phyloP scores from a whole-genome alignment of 306 rosid genomes.

The Morella rubra region DNA sequence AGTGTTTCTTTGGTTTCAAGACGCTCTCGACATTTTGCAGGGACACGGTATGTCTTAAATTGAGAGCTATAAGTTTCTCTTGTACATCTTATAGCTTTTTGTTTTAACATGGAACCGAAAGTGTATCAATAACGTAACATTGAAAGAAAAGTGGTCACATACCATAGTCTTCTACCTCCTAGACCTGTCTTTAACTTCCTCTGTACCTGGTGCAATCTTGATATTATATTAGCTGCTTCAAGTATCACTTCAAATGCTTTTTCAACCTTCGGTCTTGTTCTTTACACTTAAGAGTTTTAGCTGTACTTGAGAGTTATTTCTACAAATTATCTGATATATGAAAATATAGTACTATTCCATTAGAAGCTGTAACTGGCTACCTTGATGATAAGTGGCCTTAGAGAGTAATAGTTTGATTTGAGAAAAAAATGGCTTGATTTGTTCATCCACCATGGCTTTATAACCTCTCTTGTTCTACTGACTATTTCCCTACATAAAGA shows the following conservation, averaged over 20 bases:
- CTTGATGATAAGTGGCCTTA: neutral
- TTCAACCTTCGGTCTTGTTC: neutral
- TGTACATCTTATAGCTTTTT: neutral
- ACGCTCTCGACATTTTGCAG: conserved; percentile 97
- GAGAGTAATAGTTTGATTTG: neutral
- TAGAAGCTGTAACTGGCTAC: neutral
- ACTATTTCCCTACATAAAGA: neutral
- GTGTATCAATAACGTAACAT: neutral
- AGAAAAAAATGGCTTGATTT: neutral
- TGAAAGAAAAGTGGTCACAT: neutral
- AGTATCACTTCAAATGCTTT: neutral
- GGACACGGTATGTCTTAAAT: conserved; percentile 71
- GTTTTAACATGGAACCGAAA: neutral
- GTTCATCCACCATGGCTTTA: neutral
- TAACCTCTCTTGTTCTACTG: neutral
- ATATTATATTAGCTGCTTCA: neutral
- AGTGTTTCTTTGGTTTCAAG: conserved; percentile 80
- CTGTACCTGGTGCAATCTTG: neutral
- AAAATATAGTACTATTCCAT: too few relatives aligned
- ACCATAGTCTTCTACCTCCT: neutral
- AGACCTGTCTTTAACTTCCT: neutral
- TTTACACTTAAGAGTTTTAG: too few relatives aligned
- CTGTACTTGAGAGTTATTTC: too few relatives aligned
- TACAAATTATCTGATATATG: too few relatives aligned
- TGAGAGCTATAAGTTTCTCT: neutral